Conservation (phyloP, 306 rosid species). For the Glycine tomentella region DNA sequence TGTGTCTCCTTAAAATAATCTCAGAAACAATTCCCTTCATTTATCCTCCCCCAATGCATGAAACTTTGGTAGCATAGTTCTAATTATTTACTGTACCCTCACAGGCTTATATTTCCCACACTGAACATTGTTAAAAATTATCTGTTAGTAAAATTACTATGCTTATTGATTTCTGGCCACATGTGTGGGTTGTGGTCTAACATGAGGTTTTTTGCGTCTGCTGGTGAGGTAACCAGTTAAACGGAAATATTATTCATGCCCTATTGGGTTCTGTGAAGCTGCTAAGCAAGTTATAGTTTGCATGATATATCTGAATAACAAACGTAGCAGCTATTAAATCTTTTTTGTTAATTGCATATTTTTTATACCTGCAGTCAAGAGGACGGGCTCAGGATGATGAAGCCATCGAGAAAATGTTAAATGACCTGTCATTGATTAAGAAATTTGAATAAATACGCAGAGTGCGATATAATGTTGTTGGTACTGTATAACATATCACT, state of each 20-base stretch:
- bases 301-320: constrained; percentile 1
- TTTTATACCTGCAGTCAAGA: constrained; percentile 67
- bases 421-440: constrained; percentile 85
- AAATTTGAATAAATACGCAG: constrained; percentile 79
- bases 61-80: neutral
- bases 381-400: constrained; percentile 94
- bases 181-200: neutral
- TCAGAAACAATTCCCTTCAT: neutral
- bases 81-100: constrained; percentile 15
- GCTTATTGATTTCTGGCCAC: too few relatives aligned
- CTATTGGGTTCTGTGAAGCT: neutral
- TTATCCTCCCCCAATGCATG: neutral
- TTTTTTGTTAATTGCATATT: neutral
- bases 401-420: constrained; percentile 93
- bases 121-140: too few relatives aligned
- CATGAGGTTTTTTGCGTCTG: constrained; percentile 1
- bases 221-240: neutral
- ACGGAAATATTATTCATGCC: neutral
- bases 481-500: neutral
- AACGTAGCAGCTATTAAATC: neutral
- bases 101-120: constrained; percentile 1
- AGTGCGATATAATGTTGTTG: constrained; percentile 32
- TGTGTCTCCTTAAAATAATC: neutral
- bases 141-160: too few relatives aligned
- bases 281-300: constrained; percentile 12